Conservation (phyloP, 106 monocot species). For the Dendrobium catenatum region DNA sequence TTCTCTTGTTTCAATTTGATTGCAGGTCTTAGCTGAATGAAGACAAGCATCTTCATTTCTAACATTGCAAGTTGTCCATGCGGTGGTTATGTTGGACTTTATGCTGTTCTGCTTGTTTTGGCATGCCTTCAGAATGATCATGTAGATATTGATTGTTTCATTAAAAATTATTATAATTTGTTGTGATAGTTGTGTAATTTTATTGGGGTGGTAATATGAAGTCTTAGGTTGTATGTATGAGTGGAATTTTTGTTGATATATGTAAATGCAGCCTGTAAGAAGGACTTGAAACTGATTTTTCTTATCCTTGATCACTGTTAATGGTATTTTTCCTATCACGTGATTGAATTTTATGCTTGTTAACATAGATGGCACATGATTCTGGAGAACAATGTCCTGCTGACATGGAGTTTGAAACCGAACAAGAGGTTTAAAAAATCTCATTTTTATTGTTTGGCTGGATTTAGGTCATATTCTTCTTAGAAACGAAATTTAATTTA, state of each 20-base stretch:
- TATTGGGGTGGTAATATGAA: neutral
- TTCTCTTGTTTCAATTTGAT: too few species aligned
- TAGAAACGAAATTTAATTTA: too few species aligned
- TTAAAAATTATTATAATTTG: neutral
- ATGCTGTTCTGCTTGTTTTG: neutral
- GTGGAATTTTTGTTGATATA: too few species aligned
- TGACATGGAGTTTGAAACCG: slow-evolving; percentile 15
- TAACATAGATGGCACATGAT: neutral
- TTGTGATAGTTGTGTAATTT: neutral
- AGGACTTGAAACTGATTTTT: neutral
- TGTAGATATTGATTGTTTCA: neutral
- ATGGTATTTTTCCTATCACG: neutral
- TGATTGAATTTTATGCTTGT: neutral
- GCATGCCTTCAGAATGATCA: neutral
- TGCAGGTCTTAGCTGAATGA: too few species aligned
- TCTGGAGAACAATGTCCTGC: neutral
- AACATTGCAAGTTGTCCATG: neutral
- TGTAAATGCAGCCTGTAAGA: neutral
- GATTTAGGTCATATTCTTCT: too few species aligned
- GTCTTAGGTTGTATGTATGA: neutral
- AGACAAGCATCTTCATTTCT: too few species aligned
- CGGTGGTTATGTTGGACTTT: neutral
- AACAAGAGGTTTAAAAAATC: neutral
- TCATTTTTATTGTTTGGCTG: too few species aligned
- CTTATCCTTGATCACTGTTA: neutral